phyloP scores from a whole-genome alignment of 768 basidiomycete species.

The Brasilioporus rufonigricans region DNA sequence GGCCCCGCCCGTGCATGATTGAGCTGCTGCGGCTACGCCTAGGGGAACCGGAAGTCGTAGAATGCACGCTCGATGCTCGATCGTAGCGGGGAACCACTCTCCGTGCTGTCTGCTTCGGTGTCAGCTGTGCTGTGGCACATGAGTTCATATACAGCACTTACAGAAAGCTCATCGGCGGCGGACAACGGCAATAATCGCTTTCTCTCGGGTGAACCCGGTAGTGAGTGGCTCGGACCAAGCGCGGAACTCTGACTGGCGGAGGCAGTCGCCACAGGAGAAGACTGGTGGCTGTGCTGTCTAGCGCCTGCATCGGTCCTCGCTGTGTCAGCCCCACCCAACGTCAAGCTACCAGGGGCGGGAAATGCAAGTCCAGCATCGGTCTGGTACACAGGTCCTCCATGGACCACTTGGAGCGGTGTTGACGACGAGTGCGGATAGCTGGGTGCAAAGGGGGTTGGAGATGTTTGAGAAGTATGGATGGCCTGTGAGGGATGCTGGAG shows the following conservation, averaged over 20 bases:
- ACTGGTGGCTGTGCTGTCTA: conserved; percentile 19
- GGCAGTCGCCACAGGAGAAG: conserved; percentile 16
- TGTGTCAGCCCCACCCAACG: conserved; percentile 6
- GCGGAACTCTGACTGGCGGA: conserved; percentile 2
- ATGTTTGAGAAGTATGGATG: neutral
- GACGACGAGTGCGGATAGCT: neutral
- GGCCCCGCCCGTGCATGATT: conserved; percentile 16
- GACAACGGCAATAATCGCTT: conserved; percentile 12
- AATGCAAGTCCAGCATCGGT: neutral
- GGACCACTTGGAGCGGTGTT: neutral
- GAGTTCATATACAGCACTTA: conserved; percentile 11
- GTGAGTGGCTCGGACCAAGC: conserved; percentile 10
- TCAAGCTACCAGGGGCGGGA: neutral
- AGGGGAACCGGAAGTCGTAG: conserved; percentile 1
- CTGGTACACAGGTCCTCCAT: neutral
- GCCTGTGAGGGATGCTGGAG: neutral
- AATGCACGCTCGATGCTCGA: conserved; percentile 10
- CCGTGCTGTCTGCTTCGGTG: conserved; percentile 15
- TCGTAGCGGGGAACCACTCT: conserved; percentile 18
- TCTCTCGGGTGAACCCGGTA: conserved; percentile 20
- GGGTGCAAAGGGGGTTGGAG: neutral
- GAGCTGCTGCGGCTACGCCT: conserved; percentile 3
- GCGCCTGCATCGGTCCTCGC: neutral
- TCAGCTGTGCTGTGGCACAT: conserved; percentile 16
- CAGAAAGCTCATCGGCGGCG: conserved; percentile 10